Evolutionary conservation across 1,139 yeast genomes (phyloP).

Genomic region (Saccharomyces hybrid): DNA sequence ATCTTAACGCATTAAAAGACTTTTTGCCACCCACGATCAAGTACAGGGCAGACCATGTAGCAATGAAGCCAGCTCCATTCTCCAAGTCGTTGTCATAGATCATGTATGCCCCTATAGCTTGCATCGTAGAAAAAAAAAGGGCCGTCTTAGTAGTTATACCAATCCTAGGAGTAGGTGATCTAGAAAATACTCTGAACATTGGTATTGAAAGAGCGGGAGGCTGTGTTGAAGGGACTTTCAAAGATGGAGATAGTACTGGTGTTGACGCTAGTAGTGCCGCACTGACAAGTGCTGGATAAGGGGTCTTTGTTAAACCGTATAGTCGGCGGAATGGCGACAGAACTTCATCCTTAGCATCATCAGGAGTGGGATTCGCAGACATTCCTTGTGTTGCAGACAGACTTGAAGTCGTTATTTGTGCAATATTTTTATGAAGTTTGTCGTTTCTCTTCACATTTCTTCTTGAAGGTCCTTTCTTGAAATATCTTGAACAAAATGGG

Average conservation of each 20-base stretch:
- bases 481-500: not conserved
- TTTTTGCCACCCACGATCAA: constrained; percentile 65
- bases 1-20: constrained; percentile 42
- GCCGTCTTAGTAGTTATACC: constrained; percentile 44
- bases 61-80: constrained; percentile 81
- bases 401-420: not conserved
- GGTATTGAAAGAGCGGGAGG: not conserved
- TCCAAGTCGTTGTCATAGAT: constrained; percentile 71
- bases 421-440: not conserved
- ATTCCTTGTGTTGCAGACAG: not conserved
- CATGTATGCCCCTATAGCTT: constrained; percentile 76
- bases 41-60: constrained; percentile 83
- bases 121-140: constrained; percentile 58
- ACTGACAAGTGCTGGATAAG: constrained; percentile 47
- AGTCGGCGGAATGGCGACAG: constrained; percentile 21
- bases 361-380: not conserved
- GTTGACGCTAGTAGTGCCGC: constrained; percentile 39
- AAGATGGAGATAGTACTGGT: constrained; percentile 37
- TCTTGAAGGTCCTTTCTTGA: not conserved
- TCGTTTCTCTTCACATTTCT: not conserved
- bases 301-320: constrained; percentile 40
- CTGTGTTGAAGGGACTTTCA: constrained; percentile 10
- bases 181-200: not conserved
- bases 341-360: not conserved
- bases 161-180: constrained; percentile 15